phyloP scores from a whole-genome alignment of 768 basidiomycete genomes.

The Crucibulum laeve region DNA sequence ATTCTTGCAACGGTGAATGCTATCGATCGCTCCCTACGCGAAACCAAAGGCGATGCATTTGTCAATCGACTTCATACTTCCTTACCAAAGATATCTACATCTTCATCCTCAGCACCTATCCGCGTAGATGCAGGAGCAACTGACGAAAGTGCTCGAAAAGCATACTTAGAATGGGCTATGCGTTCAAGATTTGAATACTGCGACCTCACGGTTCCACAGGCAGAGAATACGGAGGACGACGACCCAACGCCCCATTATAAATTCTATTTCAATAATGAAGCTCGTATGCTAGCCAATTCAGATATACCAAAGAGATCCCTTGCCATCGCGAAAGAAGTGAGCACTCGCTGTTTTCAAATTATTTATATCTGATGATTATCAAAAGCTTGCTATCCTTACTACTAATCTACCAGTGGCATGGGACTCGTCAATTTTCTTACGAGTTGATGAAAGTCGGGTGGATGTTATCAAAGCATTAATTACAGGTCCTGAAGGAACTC shows the following conservation, averaged over 20 bases:
- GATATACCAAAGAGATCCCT: constrained; percentile 89
- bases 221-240: constrained; percentile 28
- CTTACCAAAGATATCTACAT: constrained; percentile 66
- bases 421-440: constrained; percentile 90
- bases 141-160: constrained; percentile 62
- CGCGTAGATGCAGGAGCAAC: constrained; percentile 51
- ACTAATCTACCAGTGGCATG: constrained; percentile 93
- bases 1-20: constrained; percentile 79
- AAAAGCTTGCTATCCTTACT: constrained; percentile 84
- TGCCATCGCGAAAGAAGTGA: constrained; percentile 92
- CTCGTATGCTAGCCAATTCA: constrained; percentile 76
- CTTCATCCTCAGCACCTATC: constrained; percentile 32
- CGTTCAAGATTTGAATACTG: constrained; percentile 87
- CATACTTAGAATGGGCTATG: constrained; percentile 84
- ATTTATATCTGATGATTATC: constrained; percentile 7
- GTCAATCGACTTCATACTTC: constrained; percentile 72
- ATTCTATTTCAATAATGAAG: constrained; percentile 79
- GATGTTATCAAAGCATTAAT: constrained; percentile 92
- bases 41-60: constrained; percentile 88
- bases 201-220: constrained; percentile 59
- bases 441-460: constrained; percentile 88
- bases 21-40: constrained; percentile 83
- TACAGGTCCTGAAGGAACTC: constrained; percentile 91
- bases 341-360: constrained; percentile 2
- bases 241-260: constrained; percentile 72